phyloP scores from a whole-genome alignment of 495 filamentous ascomycete species.

The Neurospora tetrasperma region DNA sequence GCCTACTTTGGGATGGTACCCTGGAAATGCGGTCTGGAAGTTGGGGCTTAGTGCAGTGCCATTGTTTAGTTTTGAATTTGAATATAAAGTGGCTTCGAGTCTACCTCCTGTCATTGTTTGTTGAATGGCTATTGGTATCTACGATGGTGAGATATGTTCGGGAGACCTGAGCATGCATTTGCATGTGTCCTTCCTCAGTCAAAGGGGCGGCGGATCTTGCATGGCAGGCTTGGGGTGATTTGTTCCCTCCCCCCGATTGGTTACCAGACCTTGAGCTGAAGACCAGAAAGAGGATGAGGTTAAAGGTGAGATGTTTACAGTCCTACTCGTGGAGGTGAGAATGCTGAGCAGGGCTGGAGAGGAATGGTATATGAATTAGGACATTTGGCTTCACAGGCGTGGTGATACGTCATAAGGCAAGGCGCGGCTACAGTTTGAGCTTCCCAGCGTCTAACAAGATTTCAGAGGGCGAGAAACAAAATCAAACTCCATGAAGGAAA shows the following conservation, averaged over 20 bases:
- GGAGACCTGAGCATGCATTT: background rate
- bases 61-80: background rate
- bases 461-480: background rate
- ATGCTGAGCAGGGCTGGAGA: background rate
- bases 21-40: background rate
- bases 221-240: background rate
- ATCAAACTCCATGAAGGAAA: background rate
- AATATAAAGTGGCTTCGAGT: background rate
- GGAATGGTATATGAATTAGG: background rate
- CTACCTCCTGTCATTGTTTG: background rate
- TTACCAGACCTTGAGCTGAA: background rate
- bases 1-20: background rate
- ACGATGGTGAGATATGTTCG: background rate
- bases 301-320: background rate
- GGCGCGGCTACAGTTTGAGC: background rate
- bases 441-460: background rate
- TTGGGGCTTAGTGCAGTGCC: background rate
- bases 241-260: background rate
- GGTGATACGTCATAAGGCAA: background rate
- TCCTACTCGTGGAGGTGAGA: background rate
- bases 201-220: background rate
- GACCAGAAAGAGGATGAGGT: background rate
- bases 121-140: background rate
- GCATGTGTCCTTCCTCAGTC: background rate
- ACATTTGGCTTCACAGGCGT: background rate